Evolutionary conservation across 2,329 filamentous ascomycete species (phyloP), one percentile per base, ranked within the genome.

Genomic region (Rhynchosporium graminicola): DNA sequence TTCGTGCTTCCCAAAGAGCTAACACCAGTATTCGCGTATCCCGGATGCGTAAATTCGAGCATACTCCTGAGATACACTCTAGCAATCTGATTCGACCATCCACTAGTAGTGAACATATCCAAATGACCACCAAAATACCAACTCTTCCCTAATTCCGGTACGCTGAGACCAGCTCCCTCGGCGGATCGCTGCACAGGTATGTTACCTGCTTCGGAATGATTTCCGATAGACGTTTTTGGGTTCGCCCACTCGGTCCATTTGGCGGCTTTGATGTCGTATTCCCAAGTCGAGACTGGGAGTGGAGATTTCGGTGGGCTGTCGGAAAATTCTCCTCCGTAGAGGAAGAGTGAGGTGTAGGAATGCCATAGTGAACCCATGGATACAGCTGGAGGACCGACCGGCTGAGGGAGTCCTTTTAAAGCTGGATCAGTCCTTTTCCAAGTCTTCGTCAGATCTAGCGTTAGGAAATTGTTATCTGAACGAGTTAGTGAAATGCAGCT

Each of bases 71-170:
- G 76, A 72, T 92, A 93, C 0, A 91, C 78, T 4, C 89, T 80
- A 0, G 79, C 76, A 28, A 85, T 79, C 59, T 84, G 80, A 57
- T 83, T 82, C n/a, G 86, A 86, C 90, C 90, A 92, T 12, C 86
- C 88, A 0, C 73, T 75, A 0, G 80, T 73, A 0, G 82, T 84
- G 10, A 76, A 77, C 71, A 76, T 72, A 72, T 93, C 89, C 5
- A 90, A 77, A 74, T 92, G 90, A 0, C 90, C 90, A 31, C 89
- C 90, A 75, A 93, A 93, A 73, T 91, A 93, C 80, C 86, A 93
- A 38, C 87, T 90, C 52, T 88, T 76, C 0, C 89, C 89, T 0
- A 92, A 76, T 59, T 87, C 84, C 0, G 88, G 84, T 0, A 92
- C 85, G 33, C 85, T 89, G 13, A 90, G 76, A 0, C 88, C 88